These are phyloP conservation scores for Brassica hybrid DNA, from an alignment of 441 rosid species.

Conservation along the genomic window DNA sequence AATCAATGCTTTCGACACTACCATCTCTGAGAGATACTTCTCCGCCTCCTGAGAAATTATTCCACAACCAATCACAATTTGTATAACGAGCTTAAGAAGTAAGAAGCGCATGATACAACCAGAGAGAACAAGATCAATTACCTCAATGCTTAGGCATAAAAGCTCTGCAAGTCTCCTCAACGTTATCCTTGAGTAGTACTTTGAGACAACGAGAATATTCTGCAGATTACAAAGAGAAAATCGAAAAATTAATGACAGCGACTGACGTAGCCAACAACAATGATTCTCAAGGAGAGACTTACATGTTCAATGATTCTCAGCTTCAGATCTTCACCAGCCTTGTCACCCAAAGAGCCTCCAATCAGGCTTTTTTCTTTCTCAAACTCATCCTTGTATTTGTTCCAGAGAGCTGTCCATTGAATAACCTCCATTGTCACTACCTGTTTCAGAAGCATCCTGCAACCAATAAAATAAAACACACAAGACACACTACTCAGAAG, in stretches of 20 bases:
- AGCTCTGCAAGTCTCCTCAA: neutral
- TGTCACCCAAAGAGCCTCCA: slow-evolving; percentile 86
- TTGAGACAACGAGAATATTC: slow-evolving; percentile 2
- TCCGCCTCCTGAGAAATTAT: slow-evolving; percentile 86
- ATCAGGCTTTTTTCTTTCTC: slow-evolving; percentile 83
- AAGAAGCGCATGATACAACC: neutral
- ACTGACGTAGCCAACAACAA: neutral
- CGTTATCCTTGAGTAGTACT: neutral
- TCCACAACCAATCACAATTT: neutral
- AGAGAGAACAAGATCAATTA: neutral
- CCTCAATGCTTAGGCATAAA: slow-evolving; percentile 2
- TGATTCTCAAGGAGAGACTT: slow-evolving; percentile 27
- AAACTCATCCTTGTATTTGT: slow-evolving; percentile 79
- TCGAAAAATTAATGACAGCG: neutral
- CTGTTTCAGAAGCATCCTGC: slow-evolving; percentile 84
- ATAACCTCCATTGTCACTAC: slow-evolving; percentile 96
- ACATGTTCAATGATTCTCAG: slow-evolving; percentile 96
- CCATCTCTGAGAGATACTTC: slow-evolving; percentile 99
- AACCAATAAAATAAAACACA: slow-evolving; percentile 6
- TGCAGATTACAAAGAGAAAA: neutral
- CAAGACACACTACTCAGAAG: neutral
- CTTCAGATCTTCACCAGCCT: slow-evolving; percentile 92
- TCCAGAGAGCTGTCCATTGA: slow-evolving; percentile 95
- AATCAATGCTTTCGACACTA: slow-evolving; percentile 86
- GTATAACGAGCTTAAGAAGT: neutral